Evolutionary conservation across 164 flowering plant genomes (phyloP).

Genomic region (Paratinospora sagittata): DNA sequence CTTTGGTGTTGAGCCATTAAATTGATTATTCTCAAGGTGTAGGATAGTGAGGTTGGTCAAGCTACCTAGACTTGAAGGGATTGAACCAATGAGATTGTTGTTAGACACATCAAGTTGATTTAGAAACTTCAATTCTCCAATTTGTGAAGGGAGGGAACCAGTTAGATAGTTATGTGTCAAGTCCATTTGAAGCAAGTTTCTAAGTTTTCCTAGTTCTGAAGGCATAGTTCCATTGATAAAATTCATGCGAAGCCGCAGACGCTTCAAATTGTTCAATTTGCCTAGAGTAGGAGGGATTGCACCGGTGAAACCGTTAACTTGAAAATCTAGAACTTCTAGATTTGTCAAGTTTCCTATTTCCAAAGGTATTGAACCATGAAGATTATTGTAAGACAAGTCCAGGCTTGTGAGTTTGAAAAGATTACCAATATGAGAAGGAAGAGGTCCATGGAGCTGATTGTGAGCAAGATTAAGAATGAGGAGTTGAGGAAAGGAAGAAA

Average conservation of each 20-base stretch:
- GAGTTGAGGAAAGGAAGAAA: too few relatives aligned
- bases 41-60: constrained; percentile 6
- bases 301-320: not conserved
- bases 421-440: too few relatives aligned
- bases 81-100: not conserved
- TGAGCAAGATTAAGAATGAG: too few relatives aligned
- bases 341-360: constrained; percentile 2
- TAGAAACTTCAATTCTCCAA: too few relatives aligned
- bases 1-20: not conserved
- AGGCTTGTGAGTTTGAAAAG: too few relatives aligned
- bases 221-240: constrained; percentile 6
- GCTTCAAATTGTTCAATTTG: not conserved
- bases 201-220: constrained; percentile 7
- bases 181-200: not conserved
- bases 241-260: not conserved
- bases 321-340: not conserved
- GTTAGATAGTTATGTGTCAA: not conserved
- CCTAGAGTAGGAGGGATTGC: constrained; percentile 8
- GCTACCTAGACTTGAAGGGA: constrained; percentile 6
- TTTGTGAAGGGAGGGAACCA: too few relatives aligned
- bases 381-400: not conserved
- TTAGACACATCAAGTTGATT: too few relatives aligned
- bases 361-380: not conserved
- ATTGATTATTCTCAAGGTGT: constrained; percentile 3
- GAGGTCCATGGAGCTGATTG: too few relatives aligned